A percentile compares a stretch with the other conserved stretches of the same genome.
These are phyloP conservation scores for Earliella scabrosa DNA, from an alignment of 1,284 basidiomycete genomes.

Conservation along the genomic window DNA sequence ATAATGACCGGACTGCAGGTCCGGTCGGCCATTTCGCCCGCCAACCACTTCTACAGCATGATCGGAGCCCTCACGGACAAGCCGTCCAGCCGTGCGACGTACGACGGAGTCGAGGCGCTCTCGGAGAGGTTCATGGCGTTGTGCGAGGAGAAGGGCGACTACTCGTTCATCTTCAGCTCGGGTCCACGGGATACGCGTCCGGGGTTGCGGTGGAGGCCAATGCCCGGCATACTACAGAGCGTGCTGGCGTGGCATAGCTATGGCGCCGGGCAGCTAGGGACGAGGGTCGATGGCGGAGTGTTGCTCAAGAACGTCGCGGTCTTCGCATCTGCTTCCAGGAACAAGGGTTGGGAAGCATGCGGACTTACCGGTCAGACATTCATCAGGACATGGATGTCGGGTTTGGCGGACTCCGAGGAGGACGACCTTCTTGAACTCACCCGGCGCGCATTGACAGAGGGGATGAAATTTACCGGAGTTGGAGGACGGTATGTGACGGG, in stretches of 20 bases:
- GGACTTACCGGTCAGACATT: neutral
- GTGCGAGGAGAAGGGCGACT: conserved; percentile 29
- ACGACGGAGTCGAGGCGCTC: conserved; percentile 21
- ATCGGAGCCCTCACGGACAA: conserved; percentile 23
- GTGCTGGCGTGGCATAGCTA: conserved; percentile 17
- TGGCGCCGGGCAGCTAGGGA: conserved; percentile 16
- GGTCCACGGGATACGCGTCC: conserved; percentile 20
- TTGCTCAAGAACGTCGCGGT: conserved; percentile 20
- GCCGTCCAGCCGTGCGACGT: conserved; percentile 16
- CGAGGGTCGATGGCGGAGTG: conserved; percentile 15
- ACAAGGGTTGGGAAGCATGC: neutral
- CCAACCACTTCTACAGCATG: conserved; percentile 30
- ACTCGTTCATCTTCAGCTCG: conserved; percentile 28
- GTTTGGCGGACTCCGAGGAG: neutral
- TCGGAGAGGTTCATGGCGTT: conserved; percentile 26
- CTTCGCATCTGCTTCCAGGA: neutral
- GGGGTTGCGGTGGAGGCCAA: conserved; percentile 24
- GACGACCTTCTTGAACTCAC: neutral
- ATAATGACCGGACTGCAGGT: conserved; percentile 21
- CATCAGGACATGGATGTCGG: neutral
- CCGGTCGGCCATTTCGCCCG: conserved; percentile 13
- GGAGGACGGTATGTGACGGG: conserved; percentile 5
- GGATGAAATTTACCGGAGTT: conserved; percentile 14
- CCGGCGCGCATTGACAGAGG: neutral
- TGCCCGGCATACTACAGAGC: conserved; percentile 10